Evolutionary conservation across 1,139 yeast species (phyloP), one percentile per base, ranked within the genome.

Genomic region (Blastobotrys capitulatus): DNA sequence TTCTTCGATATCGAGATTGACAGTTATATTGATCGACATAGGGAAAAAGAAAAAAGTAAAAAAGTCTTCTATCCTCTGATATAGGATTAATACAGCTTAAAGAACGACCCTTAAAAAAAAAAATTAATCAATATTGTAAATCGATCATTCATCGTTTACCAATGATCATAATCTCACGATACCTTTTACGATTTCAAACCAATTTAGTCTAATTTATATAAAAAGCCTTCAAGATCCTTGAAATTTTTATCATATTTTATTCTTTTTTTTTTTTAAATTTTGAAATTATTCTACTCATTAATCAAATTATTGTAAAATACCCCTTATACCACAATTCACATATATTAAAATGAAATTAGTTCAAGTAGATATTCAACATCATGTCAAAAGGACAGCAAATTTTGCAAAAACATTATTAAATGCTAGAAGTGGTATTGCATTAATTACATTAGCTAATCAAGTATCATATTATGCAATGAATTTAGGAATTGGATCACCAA

Each of bases 401-500:
- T 20, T n/a, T n/a, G 41, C 41, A 26, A 19, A 22, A 9, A 12
- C 18, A 13, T 8, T 22, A 2, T n/a, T 38, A 5, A 38, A 4
- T 2, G 27, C 25, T 6, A 26, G 41, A 22, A 38, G 41, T 20
- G 41, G 41, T 4, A n/a, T 39, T 25, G 42, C 42, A 20, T 15
- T 39, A 32, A 22, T 39, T 6, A 9, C 48, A n/a, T 39, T 67
- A 15, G 48, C 55, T 25, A 63, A 62, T 51, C 56, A 58, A 43
- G 58, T 60, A 29, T 57, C 66, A 8, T 57, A 61, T 53, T 77
- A 75, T 57, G 66, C 73, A 15, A 66, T 75, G 4, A 65, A 68
- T 13, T 53, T 79, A 16, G 59, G 63, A 16, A 58, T 83, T 20
- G 89, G 89, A 3, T 74, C 84, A 1, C 72, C 79, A 5, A 60